phyloP scores from a whole-genome alignment of 2,329 filamentous ascomycete species.

The Epicoccum sorghinum region DNA sequence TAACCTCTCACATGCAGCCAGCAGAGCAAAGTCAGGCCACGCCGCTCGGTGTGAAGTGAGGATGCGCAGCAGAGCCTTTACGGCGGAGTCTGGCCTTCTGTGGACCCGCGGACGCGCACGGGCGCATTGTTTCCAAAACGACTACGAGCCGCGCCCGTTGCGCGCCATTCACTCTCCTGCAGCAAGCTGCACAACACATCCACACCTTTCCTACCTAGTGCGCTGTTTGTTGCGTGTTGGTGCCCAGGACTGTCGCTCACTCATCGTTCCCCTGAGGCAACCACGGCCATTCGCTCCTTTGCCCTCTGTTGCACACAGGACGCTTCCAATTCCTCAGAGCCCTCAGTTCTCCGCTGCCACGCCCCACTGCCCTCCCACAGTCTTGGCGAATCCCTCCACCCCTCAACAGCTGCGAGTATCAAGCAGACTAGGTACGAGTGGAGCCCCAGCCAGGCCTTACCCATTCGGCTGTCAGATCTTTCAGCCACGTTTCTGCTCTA shows the following conservation, averaged over 20 bases:
- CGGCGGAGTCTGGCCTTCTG: conserved; percentile 12
- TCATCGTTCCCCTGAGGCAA: conserved; percentile 1
- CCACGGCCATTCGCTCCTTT: conserved; percentile 5
- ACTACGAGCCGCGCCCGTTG: conserved; percentile 13
- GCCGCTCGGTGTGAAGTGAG: conserved; percentile 14
- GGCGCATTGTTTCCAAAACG: conserved; percentile 9
- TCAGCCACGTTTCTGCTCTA: conserved; percentile 32
- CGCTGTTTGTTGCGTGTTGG: conserved; percentile 11
- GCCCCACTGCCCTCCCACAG: conserved; percentile 16
- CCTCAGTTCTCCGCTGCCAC: conserved; percentile 14
- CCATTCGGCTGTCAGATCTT: conserved; percentile 30
- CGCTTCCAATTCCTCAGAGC: neutral
- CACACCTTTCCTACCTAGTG: conserved; percentile 2
- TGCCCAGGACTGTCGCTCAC: conserved; percentile 14
- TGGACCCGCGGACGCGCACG: conserved; percentile 9
- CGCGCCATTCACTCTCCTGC: conserved; percentile 13
- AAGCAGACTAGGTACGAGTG: conserved; percentile 19
- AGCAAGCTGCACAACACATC: conserved; percentile 16
- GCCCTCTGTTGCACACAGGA: conserved; percentile 1
- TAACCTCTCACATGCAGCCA: neutral
- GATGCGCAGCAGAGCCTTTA: conserved; percentile 18
- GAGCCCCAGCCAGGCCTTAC: conserved; percentile 25
- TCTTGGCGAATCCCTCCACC: conserved; percentile 14
- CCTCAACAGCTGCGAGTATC: conserved; percentile 13
- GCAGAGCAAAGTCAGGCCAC: conserved; percentile 17